Evolutionary conservation across 2,329 filamentous ascomycete genomes (phyloP).

Genomic region (Phialophora expanda): DNA sequence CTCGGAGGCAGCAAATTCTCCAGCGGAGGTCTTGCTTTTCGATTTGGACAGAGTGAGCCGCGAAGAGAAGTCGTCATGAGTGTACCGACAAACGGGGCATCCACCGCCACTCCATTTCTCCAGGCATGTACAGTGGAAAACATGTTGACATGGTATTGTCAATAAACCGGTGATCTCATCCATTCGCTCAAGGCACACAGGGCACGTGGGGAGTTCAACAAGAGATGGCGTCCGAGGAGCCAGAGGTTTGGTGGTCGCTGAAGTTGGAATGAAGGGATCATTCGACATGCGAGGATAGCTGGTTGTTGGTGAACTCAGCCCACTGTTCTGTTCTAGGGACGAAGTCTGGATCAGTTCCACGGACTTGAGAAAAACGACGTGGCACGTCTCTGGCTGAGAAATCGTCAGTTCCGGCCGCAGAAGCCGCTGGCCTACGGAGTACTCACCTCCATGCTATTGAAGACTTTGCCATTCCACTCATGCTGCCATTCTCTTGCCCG

Average conservation of each 20-base stretch:
- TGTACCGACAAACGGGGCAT: slow-evolving; percentile 93
- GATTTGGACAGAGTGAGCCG: slow-evolving; percentile 36
- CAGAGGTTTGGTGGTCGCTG: slow-evolving; percentile 64
- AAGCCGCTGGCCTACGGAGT: slow-evolving; percentile 1
- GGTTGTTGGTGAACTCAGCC: slow-evolving; percentile 43
- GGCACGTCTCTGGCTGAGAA: slow-evolving; percentile 81
- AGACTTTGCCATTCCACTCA: slow-evolving; percentile 90
- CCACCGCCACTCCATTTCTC: slow-evolving; percentile 95
- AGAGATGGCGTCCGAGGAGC: slow-evolving; percentile 80
- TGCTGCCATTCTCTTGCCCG: slow-evolving; percentile 79
- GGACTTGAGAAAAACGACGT: slow-evolving; percentile 91
- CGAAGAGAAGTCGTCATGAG: slow-evolving; percentile 63
- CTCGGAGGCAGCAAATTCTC: slow-evolving; percentile 62
- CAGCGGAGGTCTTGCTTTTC: slow-evolving; percentile 35
- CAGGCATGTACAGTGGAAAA: slow-evolving; percentile 95
- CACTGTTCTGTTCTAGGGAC: slow-evolving; percentile 41
- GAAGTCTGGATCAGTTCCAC: slow-evolving; percentile 77
- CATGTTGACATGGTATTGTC: slow-evolving; percentile 95
- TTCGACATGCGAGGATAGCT: slow-evolving; percentile 67
- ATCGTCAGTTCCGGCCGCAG: slow-evolving; percentile 33
- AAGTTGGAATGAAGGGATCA: slow-evolving; percentile 65
- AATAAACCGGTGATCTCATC: slow-evolving; percentile 94
- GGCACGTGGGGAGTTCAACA: slow-evolving; percentile 91
- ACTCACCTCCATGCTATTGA: slow-evolving; percentile 85
- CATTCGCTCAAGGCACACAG: slow-evolving; percentile 96